These are phyloP conservation scores for Amphirosellinia nigrospora DNA, from an alignment of 495 filamentous ascomycete species.

Conservation along the genomic window DNA sequence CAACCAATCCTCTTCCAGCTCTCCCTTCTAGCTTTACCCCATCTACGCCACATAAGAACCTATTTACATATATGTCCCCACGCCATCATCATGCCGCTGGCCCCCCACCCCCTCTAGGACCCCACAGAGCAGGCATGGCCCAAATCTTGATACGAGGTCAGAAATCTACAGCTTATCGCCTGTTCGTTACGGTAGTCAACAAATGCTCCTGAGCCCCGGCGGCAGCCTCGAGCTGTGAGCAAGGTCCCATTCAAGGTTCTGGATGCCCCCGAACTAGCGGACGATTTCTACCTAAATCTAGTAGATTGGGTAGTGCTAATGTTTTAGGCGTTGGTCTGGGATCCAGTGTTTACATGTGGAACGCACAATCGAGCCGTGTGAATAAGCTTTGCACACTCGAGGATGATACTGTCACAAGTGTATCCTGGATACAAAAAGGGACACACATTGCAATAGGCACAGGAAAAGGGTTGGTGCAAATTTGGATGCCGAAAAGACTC, in stretches of 20 bases:
- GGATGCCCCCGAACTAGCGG: constrained; percentile 92
- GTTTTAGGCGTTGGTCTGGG: constrained; percentile 90
- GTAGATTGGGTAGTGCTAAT: constrained; percentile 97
- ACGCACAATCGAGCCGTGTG: constrained; percentile 82
- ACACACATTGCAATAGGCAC: constrained; percentile 96
- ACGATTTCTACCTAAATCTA: constrained; percentile 96
- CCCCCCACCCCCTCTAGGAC: constrained; percentile 85
- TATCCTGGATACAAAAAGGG: constrained; percentile 96
- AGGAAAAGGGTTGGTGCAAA: constrained; percentile 90
- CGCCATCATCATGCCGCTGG: constrained; percentile 70
- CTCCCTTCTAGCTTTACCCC: constrained; percentile 77
- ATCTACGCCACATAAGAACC: constrained; percentile 94
- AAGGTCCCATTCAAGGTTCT: constrained; percentile 98
- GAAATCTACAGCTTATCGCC: constrained; percentile 95
- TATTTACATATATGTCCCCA: constrained; percentile 90
- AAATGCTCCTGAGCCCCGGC: constrained; percentile 85
- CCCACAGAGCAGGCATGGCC: constrained; percentile 81
- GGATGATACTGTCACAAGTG: constrained; percentile 93
- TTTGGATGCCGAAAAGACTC: constrained; percentile 90
- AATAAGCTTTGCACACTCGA: constrained; percentile 91
- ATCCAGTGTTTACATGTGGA: constrained; percentile 98
- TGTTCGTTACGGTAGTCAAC: constrained; percentile 86
- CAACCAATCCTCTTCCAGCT: constrained; percentile 65
- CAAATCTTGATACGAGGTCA: constrained; percentile 83
- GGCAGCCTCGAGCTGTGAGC: constrained; percentile 84